Evolutionary conservation across 2,329 filamentous ascomycete genomes (phyloP), one percentile per base, ranked within the genome.

Genomic region (Colletotrichum euphorbiae): DNA sequence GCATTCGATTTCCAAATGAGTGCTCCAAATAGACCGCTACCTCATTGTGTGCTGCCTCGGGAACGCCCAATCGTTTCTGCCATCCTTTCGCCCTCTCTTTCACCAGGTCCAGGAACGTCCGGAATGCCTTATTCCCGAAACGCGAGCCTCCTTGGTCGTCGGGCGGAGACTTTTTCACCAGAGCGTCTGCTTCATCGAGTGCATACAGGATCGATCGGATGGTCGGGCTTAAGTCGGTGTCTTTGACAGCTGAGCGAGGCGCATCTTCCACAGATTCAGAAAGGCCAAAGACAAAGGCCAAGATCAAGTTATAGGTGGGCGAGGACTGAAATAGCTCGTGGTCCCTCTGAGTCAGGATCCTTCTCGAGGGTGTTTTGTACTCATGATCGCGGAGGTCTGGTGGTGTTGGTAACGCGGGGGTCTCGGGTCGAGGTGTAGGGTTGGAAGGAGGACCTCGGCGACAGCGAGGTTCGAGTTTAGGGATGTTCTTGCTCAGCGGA

Each of bases 111-210:
- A 98, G 86, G 74, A 97, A 94, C 66, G 87, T 85, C 56, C 93
- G 89, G 80, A 99, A 99, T 2, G 92, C 89, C 72, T 94, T 94
- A 80, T 99, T 99, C 52, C 96, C 97, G 78, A 99, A 99, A 28
- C 96, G 88, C 8, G 94, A 97, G 51, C 94, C 94, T 33, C 89
- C 91, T 52, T 94, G 92, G 71, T 98, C 94, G 72, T 95, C 86
- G 0, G 96, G 91, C 1, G 96, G 96, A 59, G 91, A 90, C 58
- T 85, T 81, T 13, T 84, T 81, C 5, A 97, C 85, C 1, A 95
- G 83, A 5, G 82, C 78, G 60, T 93, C 89, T 8, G 92, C 88
- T 61, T 90, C 85, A 38, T 91, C 85, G 11, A 99, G 84, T 19
- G 98, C 88, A 15, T 79, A 75, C 43, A 97, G 78, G 36, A 98